Base-by-base conservation (phyloP, 202 grass and related monocot species). In the Zizania palustris region DNA sequence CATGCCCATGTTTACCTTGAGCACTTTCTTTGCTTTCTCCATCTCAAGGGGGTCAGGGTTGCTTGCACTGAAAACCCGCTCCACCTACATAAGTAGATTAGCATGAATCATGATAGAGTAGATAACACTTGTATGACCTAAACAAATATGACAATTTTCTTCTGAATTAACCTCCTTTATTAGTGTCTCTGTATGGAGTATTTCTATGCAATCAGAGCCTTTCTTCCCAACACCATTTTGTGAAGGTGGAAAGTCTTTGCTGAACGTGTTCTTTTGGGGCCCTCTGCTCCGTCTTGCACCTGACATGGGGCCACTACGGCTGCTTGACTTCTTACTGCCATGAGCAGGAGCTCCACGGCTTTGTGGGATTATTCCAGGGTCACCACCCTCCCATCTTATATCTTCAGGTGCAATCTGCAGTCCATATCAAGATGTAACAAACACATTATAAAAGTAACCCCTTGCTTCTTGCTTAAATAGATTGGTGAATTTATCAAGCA, bases 181-280 rank as follows among this genome's bases (percentile, higher is more conserved):
- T 28, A 93, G 68, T 65, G 67, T 80, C 18, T 93, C 84, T 11
- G 90, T 89, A 43, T 87, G 87, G 55, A 87, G 83, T 58, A 89
- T 87, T 79, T 93, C 90, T 50, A 93, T 85, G 65, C 84, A 82
- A 63, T 86, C 78, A 20, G 63, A 46, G 49, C 22, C 45, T 66
- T 87, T 93, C 75, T 87, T 92, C 45, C 61, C 79, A 73, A 77
- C 71, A 54, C 86, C 90, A 60, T 92, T 92, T 82, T 92, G 90
- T 15, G 86, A 81, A 41, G 44, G 57, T 48, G 72, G 83, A 33
- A 84, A 63, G n/a, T 87, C 84, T 71, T 88, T 92, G 65, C 49
- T 92, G n/a, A 71, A 67, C 74, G 80, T 65, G 74, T 76, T 85
- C 65, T 86, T 92, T 45, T 77, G 50, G 10, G 85, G 58, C 21